Conservation (phyloP, 306 rosid species). For the Lathyrus tuberosus region DNA sequence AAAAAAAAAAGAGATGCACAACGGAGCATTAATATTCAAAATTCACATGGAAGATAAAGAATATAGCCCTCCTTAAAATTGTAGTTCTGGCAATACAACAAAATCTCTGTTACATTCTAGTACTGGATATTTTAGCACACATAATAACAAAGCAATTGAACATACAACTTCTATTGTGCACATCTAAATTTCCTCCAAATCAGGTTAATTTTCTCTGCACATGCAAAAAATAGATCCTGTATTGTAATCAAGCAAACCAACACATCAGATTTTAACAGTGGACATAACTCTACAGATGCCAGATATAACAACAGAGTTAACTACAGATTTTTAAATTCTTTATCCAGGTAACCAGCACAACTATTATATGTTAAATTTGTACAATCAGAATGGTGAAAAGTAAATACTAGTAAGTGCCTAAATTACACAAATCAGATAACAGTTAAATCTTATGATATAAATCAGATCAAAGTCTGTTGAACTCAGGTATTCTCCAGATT, state of each 20-base stretch:
- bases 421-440: conserved; percentile 26
- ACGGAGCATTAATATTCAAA: conserved; percentile 18
- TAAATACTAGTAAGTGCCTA: background rate
- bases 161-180: conserved; percentile 4
- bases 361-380: conserved; percentile 6
- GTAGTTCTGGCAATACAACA: background rate
- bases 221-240: background rate
- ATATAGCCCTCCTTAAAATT: background rate
- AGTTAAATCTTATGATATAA: background rate
- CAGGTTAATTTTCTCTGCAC: conserved; percentile 12
- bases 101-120: background rate
- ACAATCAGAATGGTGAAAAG: conserved; percentile 5
- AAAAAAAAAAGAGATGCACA: conserved; percentile 26
- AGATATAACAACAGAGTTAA: no score
- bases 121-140: background rate
- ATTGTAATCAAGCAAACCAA: conserved; percentile 11
- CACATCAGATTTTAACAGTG: no score
- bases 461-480: conserved; percentile 22
- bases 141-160: conserved; percentile 14
- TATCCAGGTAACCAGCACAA: conserved; percentile 21
- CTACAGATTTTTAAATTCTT: background rate
- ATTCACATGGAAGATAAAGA: conserved; percentile 6
- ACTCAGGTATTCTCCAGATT: conserved; percentile 18
- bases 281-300: no score
- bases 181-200: background rate